Percentiles rank a stretch among this genome's conserved stretches.
Evolutionary conservation across 192 early-diverging fungal species (phyloP).

Genomic region (Umbelopsis ramanniana): DNA sequence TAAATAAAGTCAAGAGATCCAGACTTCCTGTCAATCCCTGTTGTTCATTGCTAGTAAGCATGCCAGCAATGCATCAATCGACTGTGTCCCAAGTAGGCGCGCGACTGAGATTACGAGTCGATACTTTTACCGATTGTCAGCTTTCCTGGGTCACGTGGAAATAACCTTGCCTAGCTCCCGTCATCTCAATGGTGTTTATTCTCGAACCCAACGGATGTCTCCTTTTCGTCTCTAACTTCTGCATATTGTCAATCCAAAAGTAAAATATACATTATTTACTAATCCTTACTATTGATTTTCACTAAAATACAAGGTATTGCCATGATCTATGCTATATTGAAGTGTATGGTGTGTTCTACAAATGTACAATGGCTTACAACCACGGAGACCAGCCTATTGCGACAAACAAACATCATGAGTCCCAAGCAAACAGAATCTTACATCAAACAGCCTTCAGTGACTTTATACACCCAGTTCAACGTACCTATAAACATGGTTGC

Average conservation of each 20-base stretch:
- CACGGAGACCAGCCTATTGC: slow-evolving; percentile 33
- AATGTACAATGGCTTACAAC: not conserved
- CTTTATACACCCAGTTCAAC: not conserved
- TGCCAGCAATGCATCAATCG: slow-evolving; percentile 8
- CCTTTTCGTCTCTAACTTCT: no score
- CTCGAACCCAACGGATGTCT: no score
- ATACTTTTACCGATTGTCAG: not conserved
- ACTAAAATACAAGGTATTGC: no score
- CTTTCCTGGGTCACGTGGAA: not conserved
- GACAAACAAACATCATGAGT: not conserved
- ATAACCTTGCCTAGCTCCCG: no score
- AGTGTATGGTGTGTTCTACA: no score
- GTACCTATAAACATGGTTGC: slow-evolving; percentile 87
- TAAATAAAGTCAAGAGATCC: slow-evolving; percentile 43
- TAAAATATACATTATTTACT: no score
- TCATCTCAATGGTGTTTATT: no score
- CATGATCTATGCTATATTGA: no score
- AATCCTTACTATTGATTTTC: no score
- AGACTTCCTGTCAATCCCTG: slow-evolving; percentile 38
- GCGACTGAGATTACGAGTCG: not conserved
- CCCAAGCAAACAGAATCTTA: no score
- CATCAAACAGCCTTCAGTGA: no score
- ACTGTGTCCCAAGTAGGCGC: not conserved
- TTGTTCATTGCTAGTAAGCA: slow-evolving; percentile 20
- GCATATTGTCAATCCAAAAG: no score